These are phyloP conservation scores for Favolaschia claudopus DNA, from an alignment of 768 basidiomycete genomes.

Conservation along the genomic window DNA sequence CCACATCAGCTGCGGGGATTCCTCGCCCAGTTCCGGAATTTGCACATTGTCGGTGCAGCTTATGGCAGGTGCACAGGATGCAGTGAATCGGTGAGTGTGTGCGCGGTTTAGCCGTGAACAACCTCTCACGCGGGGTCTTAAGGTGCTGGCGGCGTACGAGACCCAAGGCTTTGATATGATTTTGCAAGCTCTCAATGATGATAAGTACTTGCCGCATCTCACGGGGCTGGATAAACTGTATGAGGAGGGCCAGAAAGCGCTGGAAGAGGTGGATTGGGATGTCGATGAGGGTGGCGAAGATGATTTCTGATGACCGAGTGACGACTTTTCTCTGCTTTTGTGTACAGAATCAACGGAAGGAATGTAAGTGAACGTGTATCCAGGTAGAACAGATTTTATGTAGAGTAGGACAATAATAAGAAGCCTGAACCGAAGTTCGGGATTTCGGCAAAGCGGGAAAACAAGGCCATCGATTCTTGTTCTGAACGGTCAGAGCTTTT, in stretches of 20 bases:
- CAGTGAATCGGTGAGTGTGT: conserved; percentile 68
- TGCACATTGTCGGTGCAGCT: conserved; percentile 86
- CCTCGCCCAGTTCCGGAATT: conserved; percentile 84
- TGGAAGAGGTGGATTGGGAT: conserved; percentile 82
- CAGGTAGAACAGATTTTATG: too few relatives aligned
- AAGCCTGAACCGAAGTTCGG: too few relatives aligned
- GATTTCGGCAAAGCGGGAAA: too few relatives aligned
- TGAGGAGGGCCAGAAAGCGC: conserved; percentile 72
- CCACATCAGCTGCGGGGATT: conserved; percentile 96
- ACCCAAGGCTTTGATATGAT: conserved; percentile 83
- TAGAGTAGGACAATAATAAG: too few relatives aligned
- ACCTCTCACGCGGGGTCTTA: neutral
- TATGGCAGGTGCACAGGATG: conserved; percentile 93
- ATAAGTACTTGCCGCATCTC: conserved; percentile 72
- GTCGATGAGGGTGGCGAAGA: conserved; percentile 59
- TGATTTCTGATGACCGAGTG: conserved; percentile 38
- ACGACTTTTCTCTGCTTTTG: too few relatives aligned
- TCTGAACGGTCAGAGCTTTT: too few relatives aligned
- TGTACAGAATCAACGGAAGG: too few relatives aligned
- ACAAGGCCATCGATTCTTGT: too few relatives aligned
- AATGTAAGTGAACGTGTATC: too few relatives aligned
- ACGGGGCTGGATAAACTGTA: conserved; percentile 84
- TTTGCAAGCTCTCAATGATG: conserved; percentile 82
- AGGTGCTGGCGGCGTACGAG: conserved; percentile 88
- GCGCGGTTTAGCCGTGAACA: neutral